Conservation (phyloP, 1,284 basidiomycete genomes). For the Malassezia cuniculi region DNA sequence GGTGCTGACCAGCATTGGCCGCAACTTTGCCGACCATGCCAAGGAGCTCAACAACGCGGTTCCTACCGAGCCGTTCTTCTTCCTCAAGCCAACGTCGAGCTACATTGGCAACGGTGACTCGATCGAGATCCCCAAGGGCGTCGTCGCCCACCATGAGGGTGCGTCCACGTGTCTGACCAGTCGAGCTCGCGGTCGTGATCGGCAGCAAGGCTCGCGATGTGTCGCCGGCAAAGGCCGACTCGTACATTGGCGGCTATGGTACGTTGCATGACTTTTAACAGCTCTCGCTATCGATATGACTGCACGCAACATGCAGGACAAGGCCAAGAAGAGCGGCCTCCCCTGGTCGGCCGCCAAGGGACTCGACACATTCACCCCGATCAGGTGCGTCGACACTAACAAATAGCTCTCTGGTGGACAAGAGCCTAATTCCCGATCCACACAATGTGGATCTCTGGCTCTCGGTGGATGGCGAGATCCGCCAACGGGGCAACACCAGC, state of each 20-base stretch:
- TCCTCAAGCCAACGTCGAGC: slow-evolving; percentile 86
- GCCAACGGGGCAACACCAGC: slow-evolving; percentile 69
- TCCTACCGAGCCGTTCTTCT: slow-evolving; percentile 94
- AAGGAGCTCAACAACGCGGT: slow-evolving; percentile 81
- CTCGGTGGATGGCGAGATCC: slow-evolving; percentile 69
- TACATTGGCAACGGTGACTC: slow-evolving; percentile 63
- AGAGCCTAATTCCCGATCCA: slow-evolving; percentile 58
- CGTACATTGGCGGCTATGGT: slow-evolving; percentile 73
- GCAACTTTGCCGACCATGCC: slow-evolving; percentile 59
- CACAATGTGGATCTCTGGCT: slow-evolving; percentile 64
- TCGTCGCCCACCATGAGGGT: slow-evolving; percentile 84
- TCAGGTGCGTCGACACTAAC: slow-evolving; percentile 44
- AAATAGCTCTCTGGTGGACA: slow-evolving; percentile 64
- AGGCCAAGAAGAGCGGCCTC: slow-evolving; percentile 76
- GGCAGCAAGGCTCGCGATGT: slow-evolving; percentile 66
- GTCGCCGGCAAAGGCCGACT: slow-evolving; percentile 56
- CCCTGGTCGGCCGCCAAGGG: slow-evolving; percentile 89
- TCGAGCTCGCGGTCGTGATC: slow-evolving; percentile 92
- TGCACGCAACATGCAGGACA: slow-evolving; percentile 84
- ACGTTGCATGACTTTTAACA: slow-evolving; percentile 42
- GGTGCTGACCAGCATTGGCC: slow-evolving; percentile 35
- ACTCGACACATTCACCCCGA: slow-evolving; percentile 75
- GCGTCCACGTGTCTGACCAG: slow-evolving; percentile 48
- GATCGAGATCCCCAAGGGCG: slow-evolving; percentile 73
- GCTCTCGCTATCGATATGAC: slow-evolving; percentile 91